A percentile compares a stretch with the other conserved stretches of the same genome.
These are phyloP conservation scores for Russula ochroleuca DNA, from an alignment of 768 basidiomycete species.

Conservation along the genomic window DNA sequence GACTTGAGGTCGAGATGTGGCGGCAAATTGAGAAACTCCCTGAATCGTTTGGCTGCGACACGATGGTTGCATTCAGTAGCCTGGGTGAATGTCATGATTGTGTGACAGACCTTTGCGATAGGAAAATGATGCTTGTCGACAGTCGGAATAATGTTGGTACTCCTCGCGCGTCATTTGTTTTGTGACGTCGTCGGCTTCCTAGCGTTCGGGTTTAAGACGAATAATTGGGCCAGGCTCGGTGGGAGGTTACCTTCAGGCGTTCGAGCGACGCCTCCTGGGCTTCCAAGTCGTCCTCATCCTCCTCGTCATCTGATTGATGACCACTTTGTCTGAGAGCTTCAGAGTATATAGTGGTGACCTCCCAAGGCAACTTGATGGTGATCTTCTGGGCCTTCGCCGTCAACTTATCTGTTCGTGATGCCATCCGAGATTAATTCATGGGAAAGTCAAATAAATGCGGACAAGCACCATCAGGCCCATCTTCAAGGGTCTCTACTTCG, in stretches of 20 bases:
- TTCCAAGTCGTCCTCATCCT: conserved; percentile 94
- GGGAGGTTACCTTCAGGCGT: conserved; percentile 59
- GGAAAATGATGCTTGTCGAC: conserved; percentile 93
- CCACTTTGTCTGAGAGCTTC: conserved; percentile 55
- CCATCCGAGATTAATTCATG: conserved; percentile 6
- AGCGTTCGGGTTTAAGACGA: not conserved
- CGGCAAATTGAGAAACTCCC: conserved; percentile 89
- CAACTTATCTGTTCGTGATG: conserved; percentile 55
- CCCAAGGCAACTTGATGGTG: conserved; percentile 95
- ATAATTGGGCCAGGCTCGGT: not conserved
- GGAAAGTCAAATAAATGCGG: not conserved
- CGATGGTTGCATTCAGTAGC: not conserved
- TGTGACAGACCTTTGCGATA: conserved; percentile 81
- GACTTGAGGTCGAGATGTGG: conserved; percentile 81
- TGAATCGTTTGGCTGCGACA: conserved; percentile 81
- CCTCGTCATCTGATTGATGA: conserved; percentile 82
- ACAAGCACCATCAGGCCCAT: conserved; percentile 68
- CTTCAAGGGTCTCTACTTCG: conserved; percentile 79
- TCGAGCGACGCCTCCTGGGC: conserved; percentile 93
- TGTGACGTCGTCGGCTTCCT: conserved; percentile 95
- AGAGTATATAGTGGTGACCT: conserved; percentile 85
- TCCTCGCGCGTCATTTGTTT: conserved; percentile 95
- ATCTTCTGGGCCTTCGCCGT: conserved; percentile 85
- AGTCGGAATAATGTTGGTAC: conserved; percentile 95
- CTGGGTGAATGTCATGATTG: not conserved